Evolutionary conservation across 805 yeast genomes (phyloP), one percentile per base, ranked within the genome.

Genomic region (Candida schatavii): DNA sequence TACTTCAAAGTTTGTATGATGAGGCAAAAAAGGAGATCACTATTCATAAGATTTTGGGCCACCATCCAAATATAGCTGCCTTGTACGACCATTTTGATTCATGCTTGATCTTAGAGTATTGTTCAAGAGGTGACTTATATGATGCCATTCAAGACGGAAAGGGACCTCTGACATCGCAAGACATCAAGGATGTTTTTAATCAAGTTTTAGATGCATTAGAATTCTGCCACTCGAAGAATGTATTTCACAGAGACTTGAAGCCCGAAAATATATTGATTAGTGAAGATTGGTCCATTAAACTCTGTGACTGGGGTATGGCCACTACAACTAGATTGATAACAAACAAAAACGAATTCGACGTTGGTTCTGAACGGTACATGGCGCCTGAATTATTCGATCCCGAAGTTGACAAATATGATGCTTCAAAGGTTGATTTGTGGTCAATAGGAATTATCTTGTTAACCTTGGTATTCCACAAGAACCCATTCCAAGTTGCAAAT

Each of bases 331-430:
- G 68, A 36, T 62, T 66, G 35, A 81, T 87, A 52, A 64, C 77
- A 27, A 89, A 88, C 55, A 58, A 50, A 19, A 54, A 48, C 37
- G 75, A 69, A 45, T 85, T 88, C 59, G 95, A 87, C 46, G 85
- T 88, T 44, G 97, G 97, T 19, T 80, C 88, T 41, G 96, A 88
- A 63, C 74, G 95, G 47, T 89, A 89, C 62, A 89, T 89, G 97
- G 95, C 97, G 0, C 97, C 97, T 1, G 97, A 89, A 57, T 65
- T 88, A 43, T 83, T 88, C 56, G 95, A 88, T 41, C 50, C 61
- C 11, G 65, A 66, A 31, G 64, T 79, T 37, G 78, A 77, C 27
- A 68, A 73, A 33, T 90, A 89, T 59, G 85, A 84, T 52, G 88
- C 96, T 6, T 80, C 82, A 17, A 83, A 85, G 61, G 83, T 85